Evolutionary conservation across 441 rosid species (phyloP), one percentile per base, ranked within the genome.

Genomic region (Aquilaria agallochum): DNA sequence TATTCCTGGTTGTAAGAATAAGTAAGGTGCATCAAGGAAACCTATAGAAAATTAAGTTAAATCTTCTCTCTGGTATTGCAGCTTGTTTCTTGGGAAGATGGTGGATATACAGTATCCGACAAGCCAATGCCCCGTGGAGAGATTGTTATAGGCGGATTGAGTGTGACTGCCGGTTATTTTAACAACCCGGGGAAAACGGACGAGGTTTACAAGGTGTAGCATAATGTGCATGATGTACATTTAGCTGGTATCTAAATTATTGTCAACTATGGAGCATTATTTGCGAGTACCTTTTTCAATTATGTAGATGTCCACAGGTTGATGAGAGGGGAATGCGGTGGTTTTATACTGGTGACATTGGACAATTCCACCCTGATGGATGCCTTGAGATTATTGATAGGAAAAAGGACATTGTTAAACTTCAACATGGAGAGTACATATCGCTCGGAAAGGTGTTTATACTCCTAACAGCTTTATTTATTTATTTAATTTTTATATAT

Each of bases 71-170:
- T 72, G 53, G 33, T 69, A 33, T 77, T 76, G 65, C 77, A 94
- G 98, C 96, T 94, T 45, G 86, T 94, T 68, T 80, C 90, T 70
- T 94, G 97, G 98, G 92, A 81, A 66, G 96, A 85, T 79, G 97
- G 98, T 64, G 89, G 90, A 9, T 94, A 90, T 68, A 78, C 5
- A 66, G 53, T 65, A 62, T 79, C 92, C 36, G 97, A 94, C 75
- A 76, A 80, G 72, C 97, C 98, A 65, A 85, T 94, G 96, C 90
- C 95, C 30, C 81, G 94, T 14, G 97, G 99, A 57, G 96, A 94
- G 78, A 56, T 94, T 50, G 96, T 91, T 30, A 71, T 94, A 12
- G 99, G 96, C 54, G 99, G 99, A 63, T 59, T 53, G 74, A 87
- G 88, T 72, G 78, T 89, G 40, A 89, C 97, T 58, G 77, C 83